Evolutionary conservation across 139 green algal genomes (phyloP), one percentile per base, ranked within the genome.

Genomic region (Haematococcus lacustris): DNA sequence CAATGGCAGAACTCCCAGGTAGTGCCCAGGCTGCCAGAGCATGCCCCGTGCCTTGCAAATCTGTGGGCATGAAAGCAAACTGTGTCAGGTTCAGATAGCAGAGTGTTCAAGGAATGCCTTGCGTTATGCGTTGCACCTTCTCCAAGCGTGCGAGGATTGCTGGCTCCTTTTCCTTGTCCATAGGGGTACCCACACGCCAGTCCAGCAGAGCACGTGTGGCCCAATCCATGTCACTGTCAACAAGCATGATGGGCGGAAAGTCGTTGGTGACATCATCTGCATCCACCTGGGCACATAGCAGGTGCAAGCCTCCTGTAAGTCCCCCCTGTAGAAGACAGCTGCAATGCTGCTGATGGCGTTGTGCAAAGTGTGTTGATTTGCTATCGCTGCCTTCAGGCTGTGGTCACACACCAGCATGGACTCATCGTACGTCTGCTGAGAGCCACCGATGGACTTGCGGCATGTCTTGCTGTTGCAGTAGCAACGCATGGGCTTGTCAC

Each of bases 361-460:
- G n/a, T n/a, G n/a, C n/a, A n/a, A n/a, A n/a, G n/a, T n/a, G n/a
- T n/a, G n/a, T n/a, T n/a, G n/a, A n/a, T n/a, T n/a, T n/a, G n/a
- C n/a, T n/a, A n/a, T n/a, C n/a, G n/a, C n/a, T n/a, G n/a, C n/a
- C n/a, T n/a, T n/a, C n/a, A n/a, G n/a, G n/a, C 72, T 64, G n/a
- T n/a, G n/a, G n/a, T n/a, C n/a, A n/a, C n/a, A n/a, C n/a, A n/a
- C n/a, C n/a, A 75, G 68, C 69, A 75, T 71, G 21, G 68, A 70
- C 51, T 76, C 68, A 47, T 80, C 75, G 28, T 73, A 69, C 28
- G 71, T 75, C 61, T 80, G 72, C 69, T 74, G 75, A 30, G 73
- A 74, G 60, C 90, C 93, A 9, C 93, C 93, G 57, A 98, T 94
- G 69, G 91, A 91, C 39, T 91, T 92, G 40, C 88, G 67, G 76